These are phyloP conservation scores for Beauveria medogensis DNA, from an alignment of 2,329 filamentous ascomycete species.

Conservation along the genomic window DNA sequence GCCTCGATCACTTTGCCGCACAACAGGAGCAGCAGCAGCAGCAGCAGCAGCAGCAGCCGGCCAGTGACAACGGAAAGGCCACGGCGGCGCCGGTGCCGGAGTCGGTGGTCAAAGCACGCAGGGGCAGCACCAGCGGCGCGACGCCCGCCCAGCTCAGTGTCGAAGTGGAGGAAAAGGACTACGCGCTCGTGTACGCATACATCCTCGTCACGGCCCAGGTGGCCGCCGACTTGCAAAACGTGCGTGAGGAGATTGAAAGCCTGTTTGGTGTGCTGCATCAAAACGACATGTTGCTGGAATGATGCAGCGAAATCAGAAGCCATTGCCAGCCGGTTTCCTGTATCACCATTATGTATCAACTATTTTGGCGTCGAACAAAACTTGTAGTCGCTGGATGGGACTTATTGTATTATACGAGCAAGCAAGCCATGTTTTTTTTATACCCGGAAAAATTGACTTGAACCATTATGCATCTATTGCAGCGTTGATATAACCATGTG, in stretches of 20 bases:
- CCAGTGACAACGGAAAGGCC: conserved; percentile 14
- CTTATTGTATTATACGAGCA: neutral
- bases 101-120: neutral
- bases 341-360: neutral
- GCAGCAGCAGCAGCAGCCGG: neutral
- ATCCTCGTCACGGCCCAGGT: conserved; percentile 61
- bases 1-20: conserved; percentile 53
- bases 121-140: neutral
- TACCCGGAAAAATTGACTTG: neutral
- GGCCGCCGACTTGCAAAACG: conserved; percentile 53
- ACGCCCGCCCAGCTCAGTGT: conserved; percentile 15
- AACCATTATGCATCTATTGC: neutral
- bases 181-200: conserved; percentile 88
- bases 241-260: conserved; percentile 53
- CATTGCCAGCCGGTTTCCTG: neutral
- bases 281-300: conserved; percentile 50
- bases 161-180: conserved; percentile 59
- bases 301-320: conserved; percentile 10
- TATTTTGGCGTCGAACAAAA: neutral
- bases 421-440: neutral
- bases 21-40: conserved; percentile 22
- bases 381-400: neutral
- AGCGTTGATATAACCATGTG: neutral
- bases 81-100: conserved; percentile 14
- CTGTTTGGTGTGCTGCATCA: conserved; percentile 57